phyloP scores from a whole-genome alignment of 352 stramenopile species.

The Halophytophthora batemanensis region DNA sequence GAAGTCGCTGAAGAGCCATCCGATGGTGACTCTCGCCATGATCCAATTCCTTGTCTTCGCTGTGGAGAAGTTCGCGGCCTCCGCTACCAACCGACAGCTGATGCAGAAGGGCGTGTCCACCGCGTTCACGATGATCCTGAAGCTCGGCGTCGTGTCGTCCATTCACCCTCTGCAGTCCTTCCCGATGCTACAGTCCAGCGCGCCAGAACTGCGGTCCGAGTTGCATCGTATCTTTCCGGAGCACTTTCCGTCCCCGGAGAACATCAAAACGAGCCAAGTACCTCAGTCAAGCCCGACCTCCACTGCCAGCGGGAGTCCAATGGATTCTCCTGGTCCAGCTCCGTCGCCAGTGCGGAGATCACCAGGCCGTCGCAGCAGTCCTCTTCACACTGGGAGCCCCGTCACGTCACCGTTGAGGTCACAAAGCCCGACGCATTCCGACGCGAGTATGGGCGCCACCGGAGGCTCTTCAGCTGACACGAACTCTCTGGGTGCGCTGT shows the following conservation, averaged over 20 bases:
- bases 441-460: conserved; percentile 42
- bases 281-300: conserved; percentile 28
- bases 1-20: conserved; percentile 85
- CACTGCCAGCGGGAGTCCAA: conserved; percentile 36
- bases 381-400: conserved; percentile 44
- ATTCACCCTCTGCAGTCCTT: conserved; percentile 77
- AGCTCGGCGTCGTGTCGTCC: conserved; percentile 69
- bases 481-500: conserved; percentile 66
- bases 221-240: conserved; percentile 82
- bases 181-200: conserved; percentile 59
- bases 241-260: conserved; percentile 69
- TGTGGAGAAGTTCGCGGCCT: conserved; percentile 83
- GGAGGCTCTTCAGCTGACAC: conserved; percentile 54
- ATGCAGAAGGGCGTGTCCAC: conserved; percentile 86
- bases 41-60: conserved; percentile 85
- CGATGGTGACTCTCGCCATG: conserved; percentile 79
- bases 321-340: conserved; percentile 33
- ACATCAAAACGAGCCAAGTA: conserved; percentile 25
- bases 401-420: conserved; percentile 50
- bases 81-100: conserved; percentile 59
- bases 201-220: conserved; percentile 64
- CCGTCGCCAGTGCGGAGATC: conserved; percentile 32
- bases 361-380: conserved; percentile 37
- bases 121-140: conserved; percentile 68
- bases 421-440: conserved; percentile 68